These are phyloP conservation scores for Priceomyces medius DNA, from an alignment of 805 yeast genomes.

Conservation along the genomic window DNA sequence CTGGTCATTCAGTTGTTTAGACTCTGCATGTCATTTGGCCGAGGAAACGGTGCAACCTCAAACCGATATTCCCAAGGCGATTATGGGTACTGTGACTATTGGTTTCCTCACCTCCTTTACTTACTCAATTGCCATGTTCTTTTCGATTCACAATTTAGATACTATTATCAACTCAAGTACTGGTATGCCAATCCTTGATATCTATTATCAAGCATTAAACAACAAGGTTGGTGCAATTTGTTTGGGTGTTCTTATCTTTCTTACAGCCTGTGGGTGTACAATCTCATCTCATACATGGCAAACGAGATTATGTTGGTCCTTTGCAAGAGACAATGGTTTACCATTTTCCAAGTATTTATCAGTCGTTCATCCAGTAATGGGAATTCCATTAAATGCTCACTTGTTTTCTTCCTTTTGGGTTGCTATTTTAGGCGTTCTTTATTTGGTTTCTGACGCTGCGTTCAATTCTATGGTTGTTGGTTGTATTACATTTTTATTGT, in stretches of 20 bases:
- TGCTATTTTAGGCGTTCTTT: conserved; percentile 58
- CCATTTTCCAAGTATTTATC: conserved; percentile 55
- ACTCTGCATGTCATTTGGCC: conserved; percentile 70
- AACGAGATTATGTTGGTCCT: conserved; percentile 66
- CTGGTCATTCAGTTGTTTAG: conserved; percentile 69
- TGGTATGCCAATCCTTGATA: conserved; percentile 64
- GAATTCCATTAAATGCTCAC: conserved; percentile 62
- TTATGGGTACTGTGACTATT: conserved; percentile 61
- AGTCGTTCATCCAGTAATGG: conserved; percentile 43
- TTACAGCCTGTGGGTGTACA: conserved; percentile 58
- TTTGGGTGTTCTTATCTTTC: conserved; percentile 47
- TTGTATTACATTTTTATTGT: conserved; percentile 55
- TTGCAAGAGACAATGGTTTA: conserved; percentile 63
- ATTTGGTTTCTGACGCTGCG: conserved; percentile 66
- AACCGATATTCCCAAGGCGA: conserved; percentile 58
- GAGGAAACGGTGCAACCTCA: conserved; percentile 63
- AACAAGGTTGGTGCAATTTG: conserved; percentile 55
- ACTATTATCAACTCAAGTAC: conserved; percentile 48
- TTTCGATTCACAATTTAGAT: conserved; percentile 53
- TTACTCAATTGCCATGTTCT: conserved; percentile 58
- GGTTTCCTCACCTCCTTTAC: conserved; percentile 61
- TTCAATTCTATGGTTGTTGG: conserved; percentile 64
- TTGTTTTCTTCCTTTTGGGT: conserved; percentile 52
- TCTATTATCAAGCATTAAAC: conserved; percentile 56
- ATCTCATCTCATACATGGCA: conserved; percentile 68